Evolutionary conservation across 2,329 filamentous ascomycete genomes (phyloP).

Genomic region (Talaromyces sp.): DNA sequence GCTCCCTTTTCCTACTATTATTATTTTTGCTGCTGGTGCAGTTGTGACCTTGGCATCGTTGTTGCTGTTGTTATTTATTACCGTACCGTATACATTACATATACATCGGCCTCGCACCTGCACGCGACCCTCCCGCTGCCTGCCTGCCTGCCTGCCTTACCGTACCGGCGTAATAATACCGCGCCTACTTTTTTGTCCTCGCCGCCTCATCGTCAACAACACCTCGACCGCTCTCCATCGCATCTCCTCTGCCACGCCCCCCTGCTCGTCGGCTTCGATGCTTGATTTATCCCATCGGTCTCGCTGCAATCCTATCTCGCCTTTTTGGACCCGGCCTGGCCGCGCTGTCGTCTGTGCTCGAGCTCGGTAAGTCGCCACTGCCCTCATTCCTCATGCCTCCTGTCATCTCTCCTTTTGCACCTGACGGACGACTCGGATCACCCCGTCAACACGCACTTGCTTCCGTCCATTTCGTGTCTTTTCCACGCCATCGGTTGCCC

Average conservation of each 20-base stretch:
- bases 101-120: background rate
- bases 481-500: background rate
- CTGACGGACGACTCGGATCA: background rate
- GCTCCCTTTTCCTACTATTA: background rate
- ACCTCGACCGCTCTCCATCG: background rate
- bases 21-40: background rate
- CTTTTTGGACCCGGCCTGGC: background rate
- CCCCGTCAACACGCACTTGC: background rate
- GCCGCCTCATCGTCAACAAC: conserved; percentile 1
- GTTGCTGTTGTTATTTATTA: background rate
- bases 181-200: background rate
- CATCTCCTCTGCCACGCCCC: background rate
- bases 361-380: background rate
- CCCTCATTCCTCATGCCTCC: background rate
- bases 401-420: background rate
- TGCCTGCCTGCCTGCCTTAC: background rate
- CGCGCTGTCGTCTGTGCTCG: background rate
- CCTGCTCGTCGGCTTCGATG: background rate
- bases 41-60: background rate
- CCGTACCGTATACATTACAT: background rate
- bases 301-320: background rate
- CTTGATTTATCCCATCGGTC: background rate
- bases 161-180: background rate
- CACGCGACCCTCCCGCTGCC: background rate
- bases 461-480: background rate